A percentile compares a stretch with the other conserved stretches of the same genome.
Evolutionary conservation across 2,329 filamentous ascomycete species (phyloP).

Genomic region (Aspergillus alliaceus): DNA sequence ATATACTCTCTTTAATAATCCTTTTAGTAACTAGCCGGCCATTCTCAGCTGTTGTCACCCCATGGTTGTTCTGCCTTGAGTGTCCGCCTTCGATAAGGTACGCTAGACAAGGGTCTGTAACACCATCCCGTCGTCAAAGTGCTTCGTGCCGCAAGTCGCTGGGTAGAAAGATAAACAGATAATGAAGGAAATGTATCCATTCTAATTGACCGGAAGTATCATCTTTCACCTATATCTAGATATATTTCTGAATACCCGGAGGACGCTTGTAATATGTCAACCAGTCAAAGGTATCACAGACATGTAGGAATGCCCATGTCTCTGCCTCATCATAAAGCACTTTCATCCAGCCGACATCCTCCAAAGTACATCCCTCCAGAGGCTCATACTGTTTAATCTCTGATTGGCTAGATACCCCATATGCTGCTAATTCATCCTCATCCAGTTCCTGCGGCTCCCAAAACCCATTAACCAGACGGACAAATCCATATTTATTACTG

Average conservation of each 20-base stretch:
- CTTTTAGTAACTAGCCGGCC: too few species aligned
- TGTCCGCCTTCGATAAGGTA: too few species aligned
- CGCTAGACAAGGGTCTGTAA: too few species aligned
- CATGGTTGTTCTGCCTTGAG: too few species aligned
- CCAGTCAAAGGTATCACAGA: conserved; percentile 12
- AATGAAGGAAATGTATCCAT: background rate
- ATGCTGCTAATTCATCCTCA: background rate
- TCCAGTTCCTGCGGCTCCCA: conserved; percentile 10
- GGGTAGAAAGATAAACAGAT: background rate
- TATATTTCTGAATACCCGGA: background rate
- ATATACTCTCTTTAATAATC: too few species aligned
- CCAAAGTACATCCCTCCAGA: conserved; percentile 13
- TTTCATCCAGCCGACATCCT: conserved; percentile 22
- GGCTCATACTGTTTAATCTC: conserved; percentile 3
- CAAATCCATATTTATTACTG: background rate
- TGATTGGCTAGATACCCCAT: background rate
- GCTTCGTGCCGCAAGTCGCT: too few species aligned
- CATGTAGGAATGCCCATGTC: background rate
- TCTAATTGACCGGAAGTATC: too few species aligned
- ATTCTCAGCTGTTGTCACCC: too few species aligned
- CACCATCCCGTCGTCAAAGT: too few species aligned
- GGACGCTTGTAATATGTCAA: conserved; percentile 9
- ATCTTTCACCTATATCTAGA: background rate
- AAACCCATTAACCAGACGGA: conserved; percentile 12
- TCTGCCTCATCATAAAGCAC: conserved; percentile 4